phyloP scores from a whole-genome alignment of 23 red algal genomes.

The Gracilaria domingensis region DNA sequence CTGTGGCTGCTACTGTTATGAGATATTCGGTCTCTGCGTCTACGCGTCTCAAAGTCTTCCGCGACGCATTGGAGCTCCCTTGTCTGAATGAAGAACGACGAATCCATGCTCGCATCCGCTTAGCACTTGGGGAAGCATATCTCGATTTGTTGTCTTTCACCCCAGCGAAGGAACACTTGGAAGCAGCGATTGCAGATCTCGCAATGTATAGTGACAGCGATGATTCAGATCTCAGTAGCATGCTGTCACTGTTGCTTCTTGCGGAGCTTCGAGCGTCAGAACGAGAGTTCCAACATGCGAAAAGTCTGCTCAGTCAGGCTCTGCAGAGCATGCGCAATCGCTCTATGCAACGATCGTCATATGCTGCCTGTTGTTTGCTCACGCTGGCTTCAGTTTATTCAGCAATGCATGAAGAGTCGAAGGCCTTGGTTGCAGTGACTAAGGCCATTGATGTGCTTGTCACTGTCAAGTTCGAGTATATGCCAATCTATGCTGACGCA shows the following conservation, averaged over 20 bases:
- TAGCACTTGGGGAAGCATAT: conserved; percentile 77
- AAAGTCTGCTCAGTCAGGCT: conserved; percentile 51
- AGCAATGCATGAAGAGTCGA: conserved; percentile 28
- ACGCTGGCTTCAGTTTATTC: conserved; percentile 61
- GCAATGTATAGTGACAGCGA: background rate
- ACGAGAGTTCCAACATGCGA: conserved; percentile 53
- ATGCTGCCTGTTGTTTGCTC: conserved; percentile 70
- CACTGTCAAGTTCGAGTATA: conserved; percentile 52
- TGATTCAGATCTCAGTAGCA: conserved; percentile 8
- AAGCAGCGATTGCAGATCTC: conserved; percentile 49
- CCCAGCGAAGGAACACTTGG: conserved; percentile 56
- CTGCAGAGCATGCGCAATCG: conserved; percentile 42
- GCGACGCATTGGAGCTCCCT: background rate
- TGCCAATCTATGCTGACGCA: conserved; percentile 91
- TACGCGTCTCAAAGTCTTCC: conserved; percentile 37
- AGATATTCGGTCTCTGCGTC: conserved; percentile 66
- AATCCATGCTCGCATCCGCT: conserved; percentile 49
- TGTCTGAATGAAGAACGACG: background rate
- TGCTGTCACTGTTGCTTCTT: conserved; percentile 61
- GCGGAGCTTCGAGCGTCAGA: conserved; percentile 60
- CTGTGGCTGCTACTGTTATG: conserved; percentile 70
- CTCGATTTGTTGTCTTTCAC: conserved; percentile 58
- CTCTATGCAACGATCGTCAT: conserved; percentile 55
- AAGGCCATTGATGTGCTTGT: conserved; percentile 66
- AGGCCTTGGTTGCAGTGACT: conserved; percentile 35